Base-by-base conservation (phyloP, 352 stramenopile genomes). In the Phytophthora europaea region DNA sequence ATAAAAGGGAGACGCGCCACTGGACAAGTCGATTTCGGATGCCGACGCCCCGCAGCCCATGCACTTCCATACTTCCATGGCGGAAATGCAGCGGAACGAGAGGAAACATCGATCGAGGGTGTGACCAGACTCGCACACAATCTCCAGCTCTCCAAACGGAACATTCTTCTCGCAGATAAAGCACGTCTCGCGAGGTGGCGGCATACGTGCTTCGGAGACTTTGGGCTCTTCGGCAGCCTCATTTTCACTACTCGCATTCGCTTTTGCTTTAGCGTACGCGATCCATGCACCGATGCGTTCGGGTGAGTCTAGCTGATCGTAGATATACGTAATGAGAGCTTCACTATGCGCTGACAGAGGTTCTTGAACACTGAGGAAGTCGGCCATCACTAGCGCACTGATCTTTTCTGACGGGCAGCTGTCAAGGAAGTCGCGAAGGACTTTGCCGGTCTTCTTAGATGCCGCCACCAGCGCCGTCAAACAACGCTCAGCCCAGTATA, bases 11-110 rank as follows among this genome's bases (percentile, higher is more conserved):
- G 69, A 70, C 45, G 28, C 56, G 22, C 76, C 79, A 18, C 61
- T 58, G 1, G 73, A 79, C 61, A 82, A 79, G 50, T 89, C 76
- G 31, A 91, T 80, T 69, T 90, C 83, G 43, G 81, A 82, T 28
- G 89, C 89, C 20, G 78, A 84, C 6, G 81, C 85, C 10, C 84
- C 86, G 43, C 89, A 96, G 45, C 87, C 85, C 83, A 94, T 88
- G 70, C 89, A 96, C 57, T 94, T 94, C 87, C 87, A 96, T 45
- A 85, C 78, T 55, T 92, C 84, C 78, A 92, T 89, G 2, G 82
- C 81, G 26, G 81, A 64, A 26, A 96, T 78, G 10, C 82, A 83
- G 59, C 83, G 80, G 45, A 94, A 94, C 33, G 86, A 94, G 22
- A 94, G 64, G 45, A 94, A 96, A 56, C 89, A 94, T 13, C 89